Percentiles rank a stretch among this genome's conserved stretches.
Evolutionary conservation across 164 flowering plant genomes (phyloP).

Genomic region (Berberis thunbergii): DNA sequence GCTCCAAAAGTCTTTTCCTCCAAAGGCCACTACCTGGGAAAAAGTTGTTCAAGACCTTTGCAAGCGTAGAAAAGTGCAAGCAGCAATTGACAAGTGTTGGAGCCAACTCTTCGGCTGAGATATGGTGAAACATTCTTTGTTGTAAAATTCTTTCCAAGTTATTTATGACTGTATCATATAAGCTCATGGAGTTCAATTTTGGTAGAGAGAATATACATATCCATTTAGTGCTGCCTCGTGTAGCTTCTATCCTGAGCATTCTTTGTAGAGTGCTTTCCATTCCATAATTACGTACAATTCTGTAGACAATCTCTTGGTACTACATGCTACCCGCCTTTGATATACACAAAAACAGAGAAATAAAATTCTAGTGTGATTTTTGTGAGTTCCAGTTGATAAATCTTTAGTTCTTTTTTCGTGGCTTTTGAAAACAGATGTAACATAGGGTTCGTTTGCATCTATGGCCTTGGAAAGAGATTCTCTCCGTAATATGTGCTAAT

Average conservation of each 20-base stretch:
- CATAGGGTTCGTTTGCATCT: too few relatives aligned
- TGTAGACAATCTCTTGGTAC: too few relatives aligned
- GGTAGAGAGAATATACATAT: constrained; percentile 1
- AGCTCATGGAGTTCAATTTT: constrained; percentile 3
- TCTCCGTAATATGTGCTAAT: too few relatives aligned
- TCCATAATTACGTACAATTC: too few relatives aligned
- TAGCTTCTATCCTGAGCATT: not conserved
- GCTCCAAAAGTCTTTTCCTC: constrained; percentile 61
- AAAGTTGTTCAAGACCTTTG: constrained; percentile 42
- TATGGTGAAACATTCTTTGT: constrained; percentile 11
- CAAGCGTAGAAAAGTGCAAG: constrained; percentile 40
- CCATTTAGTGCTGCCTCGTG: not conserved
- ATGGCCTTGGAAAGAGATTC: too few relatives aligned
- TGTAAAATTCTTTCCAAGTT: constrained; percentile 11
- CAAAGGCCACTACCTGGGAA: constrained; percentile 59
- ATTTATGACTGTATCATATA: constrained; percentile 10
- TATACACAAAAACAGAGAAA: too few relatives aligned
- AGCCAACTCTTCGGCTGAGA: constrained; percentile 27
- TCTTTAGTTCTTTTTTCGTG: too few relatives aligned
- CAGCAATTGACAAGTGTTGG: constrained; percentile 54
- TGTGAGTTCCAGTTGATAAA: too few relatives aligned
- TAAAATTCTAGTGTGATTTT: too few relatives aligned
- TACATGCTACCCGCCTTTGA: too few relatives aligned
- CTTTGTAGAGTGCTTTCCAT: too few relatives aligned
- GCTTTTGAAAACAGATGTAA: too few relatives aligned